phyloP scores from a whole-genome alignment of 2,329 filamentous ascomycete species.

The Monosporascus cannonballus region DNA sequence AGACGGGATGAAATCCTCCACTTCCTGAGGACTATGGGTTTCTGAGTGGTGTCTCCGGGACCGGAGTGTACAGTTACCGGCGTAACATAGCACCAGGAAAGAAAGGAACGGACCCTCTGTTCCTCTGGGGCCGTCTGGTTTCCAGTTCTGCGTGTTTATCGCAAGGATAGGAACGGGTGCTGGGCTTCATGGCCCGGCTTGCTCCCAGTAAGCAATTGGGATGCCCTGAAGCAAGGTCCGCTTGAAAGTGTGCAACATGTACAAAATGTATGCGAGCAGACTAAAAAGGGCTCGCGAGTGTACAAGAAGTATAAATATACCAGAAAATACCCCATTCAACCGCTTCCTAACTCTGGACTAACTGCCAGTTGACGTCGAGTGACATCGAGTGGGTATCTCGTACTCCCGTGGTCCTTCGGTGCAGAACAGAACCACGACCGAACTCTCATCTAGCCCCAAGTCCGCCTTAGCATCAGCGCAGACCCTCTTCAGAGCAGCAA shows the following conservation, averaged over 20 bases:
- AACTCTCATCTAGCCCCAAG: slow-evolving; percentile 36
- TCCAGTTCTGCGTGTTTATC: no score
- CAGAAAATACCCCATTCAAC: background rate
- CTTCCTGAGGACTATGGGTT: slow-evolving; percentile 19
- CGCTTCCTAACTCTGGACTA: background rate
- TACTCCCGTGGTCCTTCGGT: slow-evolving; percentile 60
- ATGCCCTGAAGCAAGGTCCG: no score
- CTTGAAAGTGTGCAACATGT: slow-evolving; percentile 1
- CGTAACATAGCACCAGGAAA: background rate
- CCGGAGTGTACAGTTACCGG: background rate
- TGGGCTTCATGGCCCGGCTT: no score
- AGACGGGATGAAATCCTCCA: slow-evolving; percentile 13
- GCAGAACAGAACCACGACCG: slow-evolving; percentile 58
- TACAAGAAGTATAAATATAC: background rate
- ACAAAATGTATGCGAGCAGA: slow-evolving; percentile 4
- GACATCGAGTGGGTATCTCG: slow-evolving; percentile 24
- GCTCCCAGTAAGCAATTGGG: no score
- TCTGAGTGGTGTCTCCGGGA: slow-evolving; percentile 6
- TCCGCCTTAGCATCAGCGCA: slow-evolving; percentile 25
- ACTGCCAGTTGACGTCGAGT: no score
- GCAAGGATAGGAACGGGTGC: no score
- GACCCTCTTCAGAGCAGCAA: slow-evolving; percentile 49
- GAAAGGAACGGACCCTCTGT: slow-evolving; percentile 14
- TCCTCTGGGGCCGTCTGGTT: no score
- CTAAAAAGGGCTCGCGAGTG: no score